Base-by-base conservation (phyloP, 495 filamentous ascomycete species). In the Podospora bellae-mahoneyi region DNA sequence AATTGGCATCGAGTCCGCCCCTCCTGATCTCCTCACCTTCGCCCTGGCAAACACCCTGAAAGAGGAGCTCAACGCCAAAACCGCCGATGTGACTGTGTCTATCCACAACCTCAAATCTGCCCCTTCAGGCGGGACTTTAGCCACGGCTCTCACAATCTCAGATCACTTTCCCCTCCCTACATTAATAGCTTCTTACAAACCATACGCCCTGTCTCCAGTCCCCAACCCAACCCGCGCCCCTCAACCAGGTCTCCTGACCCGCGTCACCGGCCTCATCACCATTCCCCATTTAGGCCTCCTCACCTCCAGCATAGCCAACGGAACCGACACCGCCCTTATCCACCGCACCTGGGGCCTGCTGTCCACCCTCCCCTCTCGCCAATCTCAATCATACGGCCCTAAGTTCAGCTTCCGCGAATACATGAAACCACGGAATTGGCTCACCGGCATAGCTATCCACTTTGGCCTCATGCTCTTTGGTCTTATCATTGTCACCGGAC, bases 1-100 rank as follows among this genome's bases (percentile, higher is more conserved):
- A 72, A 87, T 89, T 71, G 95, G 91, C 16, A 79, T 97, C 60
- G 95, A 99, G 74, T 94, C 91, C 53, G 92, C 89, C 0, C 92
- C 92, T 0, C 83, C 93, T 0, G 95, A 99, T 78, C 81, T 97
- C 23, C 76, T 93, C 48, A 83, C 92, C 39, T 96, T 86, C 82
- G 79, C 86, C 2, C 80, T 97, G 10, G 88, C 90, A 44, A 84
- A 84, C 27, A 77, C 84, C 58, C 84, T 95, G 62, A 87, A 88
- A 10, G 82, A 88, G 56, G 81, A 86, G 32, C 75, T 91, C 27
- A 54, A 32, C 18, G 80, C 82, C 13, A 80, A 83, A 7, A 89
- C 87, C 0, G 76, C 74, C 28, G 86, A 90, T 61, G 85, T 92
- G 15, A 82, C 87, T 58, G 74, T 88, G 19, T 85, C 84, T 4